A percentile compares a stretch with the other conserved stretches of the same genome.
These are phyloP conservation scores for Domatiomyces globalis DNA, from an alignment of 2,329 filamentous ascomycete species.

Conservation along the genomic window DNA sequence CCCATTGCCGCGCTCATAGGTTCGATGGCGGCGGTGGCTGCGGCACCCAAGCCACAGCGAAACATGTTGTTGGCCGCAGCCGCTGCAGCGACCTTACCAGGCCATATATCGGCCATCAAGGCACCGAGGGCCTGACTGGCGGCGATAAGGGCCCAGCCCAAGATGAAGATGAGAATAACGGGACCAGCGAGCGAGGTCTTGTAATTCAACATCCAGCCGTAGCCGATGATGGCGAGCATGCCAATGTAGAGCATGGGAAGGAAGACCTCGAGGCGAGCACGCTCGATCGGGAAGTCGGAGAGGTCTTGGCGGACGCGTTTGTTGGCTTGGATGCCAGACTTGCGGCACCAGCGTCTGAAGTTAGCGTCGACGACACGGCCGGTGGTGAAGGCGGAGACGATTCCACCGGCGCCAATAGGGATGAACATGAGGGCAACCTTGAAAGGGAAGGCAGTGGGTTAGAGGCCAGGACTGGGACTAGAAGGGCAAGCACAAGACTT, in stretches of 20 bases:
- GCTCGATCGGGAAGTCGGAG: constrained; percentile 34
- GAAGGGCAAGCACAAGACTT: constrained; percentile 32
- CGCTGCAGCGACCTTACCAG: constrained; percentile 35
- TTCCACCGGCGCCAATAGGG: constrained; percentile 41
- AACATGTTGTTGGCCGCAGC: constrained; percentile 40
- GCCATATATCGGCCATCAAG: constrained; percentile 41
- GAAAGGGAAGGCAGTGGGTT: constrained; percentile 35
- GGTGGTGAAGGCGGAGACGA: constrained; percentile 38
- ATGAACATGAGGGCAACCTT: constrained; percentile 40
- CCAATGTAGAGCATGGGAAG: constrained; percentile 34
- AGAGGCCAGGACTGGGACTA: constrained; percentile 31
- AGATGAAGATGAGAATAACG: constrained; percentile 38
- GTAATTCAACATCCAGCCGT: constrained; percentile 41
- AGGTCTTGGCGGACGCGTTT: not conserved
- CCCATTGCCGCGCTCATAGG: constrained; percentile 35
- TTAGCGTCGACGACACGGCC: constrained; percentile 41
- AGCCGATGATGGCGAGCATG: constrained; percentile 34
- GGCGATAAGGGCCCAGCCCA: constrained; percentile 39
- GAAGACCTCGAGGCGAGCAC: constrained; percentile 37
- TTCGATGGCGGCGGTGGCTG: constrained; percentile 36
- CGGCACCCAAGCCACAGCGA: constrained; percentile 38
- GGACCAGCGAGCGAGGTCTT: constrained; percentile 36
- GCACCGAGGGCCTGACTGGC: constrained; percentile 38
- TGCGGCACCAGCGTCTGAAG: constrained; percentile 32
- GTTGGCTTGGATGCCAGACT: not conserved